A percentile compares a stretch with the other conserved stretches of the same genome.
Evolutionary conservation across 805 yeast species (phyloP).

Genomic region (Isabelozyma gotoi): DNA sequence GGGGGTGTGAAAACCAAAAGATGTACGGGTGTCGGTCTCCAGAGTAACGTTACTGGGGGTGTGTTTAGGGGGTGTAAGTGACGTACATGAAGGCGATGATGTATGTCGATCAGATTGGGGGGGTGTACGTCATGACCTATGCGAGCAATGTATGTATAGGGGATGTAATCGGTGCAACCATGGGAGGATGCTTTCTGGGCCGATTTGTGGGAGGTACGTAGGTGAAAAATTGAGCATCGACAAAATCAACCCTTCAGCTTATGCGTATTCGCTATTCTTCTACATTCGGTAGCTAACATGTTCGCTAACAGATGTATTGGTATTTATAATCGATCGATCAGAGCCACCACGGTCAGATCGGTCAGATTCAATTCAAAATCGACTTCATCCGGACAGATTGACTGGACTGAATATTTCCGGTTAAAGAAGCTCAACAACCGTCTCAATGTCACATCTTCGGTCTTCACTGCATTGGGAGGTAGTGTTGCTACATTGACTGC

Average conservation of each 20-base stretch:
- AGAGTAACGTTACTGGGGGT: not conserved
- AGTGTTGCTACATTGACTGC: conserved; percentile 70
- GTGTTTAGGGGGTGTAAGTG: not conserved
- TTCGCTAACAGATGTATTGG: conserved; percentile 6
- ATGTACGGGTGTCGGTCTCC: not conserved
- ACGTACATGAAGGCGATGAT: not conserved
- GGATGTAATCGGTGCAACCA: too few species aligned
- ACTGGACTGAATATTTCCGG: conserved; percentile 80
- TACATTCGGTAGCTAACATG: not conserved
- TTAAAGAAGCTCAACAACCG: conserved; percentile 75
- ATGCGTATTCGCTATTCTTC: not conserved
- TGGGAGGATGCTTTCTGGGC: too few species aligned
- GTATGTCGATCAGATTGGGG: not conserved
- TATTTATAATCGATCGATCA: conserved; percentile 4
- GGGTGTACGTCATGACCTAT: too few species aligned
- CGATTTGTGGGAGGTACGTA: not conserved
- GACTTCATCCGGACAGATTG: conserved; percentile 26
- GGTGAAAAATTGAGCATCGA: not conserved
- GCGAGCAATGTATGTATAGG: too few species aligned
- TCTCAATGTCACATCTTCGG: conserved; percentile 66
- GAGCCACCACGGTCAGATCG: not conserved
- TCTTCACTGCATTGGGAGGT: conserved; percentile 65
- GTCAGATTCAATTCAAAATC: not conserved
- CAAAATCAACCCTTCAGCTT: not conserved
- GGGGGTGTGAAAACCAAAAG: not conserved